Base-by-base conservation (phyloP, 345 rosid genomes). In the Dovyalis caffra region DNA sequence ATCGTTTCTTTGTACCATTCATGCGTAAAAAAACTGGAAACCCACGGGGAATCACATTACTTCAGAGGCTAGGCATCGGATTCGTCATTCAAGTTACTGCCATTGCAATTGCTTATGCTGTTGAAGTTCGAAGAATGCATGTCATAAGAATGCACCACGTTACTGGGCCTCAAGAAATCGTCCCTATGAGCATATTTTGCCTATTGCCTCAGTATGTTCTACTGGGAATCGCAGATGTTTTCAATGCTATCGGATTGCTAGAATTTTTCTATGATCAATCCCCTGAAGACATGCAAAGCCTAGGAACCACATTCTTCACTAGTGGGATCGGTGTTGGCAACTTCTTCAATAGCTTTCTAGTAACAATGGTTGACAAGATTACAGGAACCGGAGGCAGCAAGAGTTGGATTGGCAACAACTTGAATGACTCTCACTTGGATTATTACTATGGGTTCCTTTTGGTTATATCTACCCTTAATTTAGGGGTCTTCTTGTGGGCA, bases 231-330 rank as follows among this genome's bases (percentile, higher is more conserved):
- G 97, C 89, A 0, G 97, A 94, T 73, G 97, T 90, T 77, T 94
- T 94, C 47, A 88, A 85, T 34, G 97, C 95, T 0, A 90, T 91
- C 58, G 97, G 93, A 57, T 73, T 88, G 74, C 87, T 92, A 3
- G 97, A 92, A 80, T 94, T 94, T 74, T 94, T 94, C 90, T 91
- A 90, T 56, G 97, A 94, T 71, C 98, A 94, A 51, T 87, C 97
- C 2, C 97, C 97, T 1, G 92, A 90, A 64, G 92, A 91, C 63
- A 92, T 94, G 97, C 93, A 92, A 73, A 94, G 97, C 86, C 89
- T 92, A 0, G 98, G 98, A 53, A 94, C 98, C 5, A 88, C 96
- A 5, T 94, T 90, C 83, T 94, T 92, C 82, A 94, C 98, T 0
- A 91, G 96, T 70, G 96, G 94, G 63, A 88, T 92, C 21, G 98